Base-by-base conservation (phyloP, 2,329 filamentous ascomycete species). In the Thermoascus crustaceus region DNA sequence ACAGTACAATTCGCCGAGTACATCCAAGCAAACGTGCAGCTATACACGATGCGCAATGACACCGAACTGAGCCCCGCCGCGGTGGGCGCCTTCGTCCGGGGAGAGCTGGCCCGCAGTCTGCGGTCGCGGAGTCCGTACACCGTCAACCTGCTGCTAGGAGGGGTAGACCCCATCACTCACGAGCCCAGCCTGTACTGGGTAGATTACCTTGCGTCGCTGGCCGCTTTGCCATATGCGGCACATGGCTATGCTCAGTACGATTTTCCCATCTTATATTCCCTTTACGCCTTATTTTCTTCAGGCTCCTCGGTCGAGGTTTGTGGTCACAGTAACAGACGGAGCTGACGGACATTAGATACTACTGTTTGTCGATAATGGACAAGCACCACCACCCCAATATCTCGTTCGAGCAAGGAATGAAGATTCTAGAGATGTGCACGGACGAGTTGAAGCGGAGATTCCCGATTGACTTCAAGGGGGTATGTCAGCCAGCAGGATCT, bases 311-410 rank as follows among this genome's bases (percentile, higher is more conserved):
- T n/a, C n/a, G n/a, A n/a, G n/a, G n/a, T n/a, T n/a, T n/a, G n/a
- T n/a, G n/a, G n/a, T n/a, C n/a, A 10, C 7, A 5, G 18, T 7
- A 6, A 11, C 19, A 25, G 14, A 24, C 21, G 43, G 39, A 35
- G 22, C 43, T 55, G 39, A 51, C 30, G 23, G 7, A 10, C 29
- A 18, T 21, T 43, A 86, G 80, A 67, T 96, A 96, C 74, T 98
- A 98, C 74, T 98, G 91, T 64, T 75, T 98, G 42, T 93, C 86
- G 5, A 93, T 94, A 50, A 78, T 98, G 34, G 91, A 98, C 70
- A 98, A 98, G 72, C 91, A 98, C 63, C 91, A 98, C 63, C 85
- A 95, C 57, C 89, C 91, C 31, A 82, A 95, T 57, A 96, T 98
- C 63, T 76, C 75, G 42, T 79, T 91, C 36, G 87, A 83, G 44